These are phyloP conservation scores for Leishmania turanica DNA, from an alignment of 208 protist genomes.

Conservation along the genomic window DNA sequence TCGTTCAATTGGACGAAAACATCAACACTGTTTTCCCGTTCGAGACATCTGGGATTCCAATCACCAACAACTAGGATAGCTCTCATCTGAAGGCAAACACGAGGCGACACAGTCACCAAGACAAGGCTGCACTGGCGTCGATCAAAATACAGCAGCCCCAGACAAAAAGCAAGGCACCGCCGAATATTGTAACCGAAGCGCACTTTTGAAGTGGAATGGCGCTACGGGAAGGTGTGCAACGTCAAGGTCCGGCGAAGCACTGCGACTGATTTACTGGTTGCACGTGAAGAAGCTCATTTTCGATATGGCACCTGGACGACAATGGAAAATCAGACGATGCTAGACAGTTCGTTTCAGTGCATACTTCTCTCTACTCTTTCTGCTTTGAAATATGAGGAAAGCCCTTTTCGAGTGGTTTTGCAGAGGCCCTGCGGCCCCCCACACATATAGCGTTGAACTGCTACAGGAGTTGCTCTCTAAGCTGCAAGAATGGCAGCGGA, in stretches of 20 bases:
- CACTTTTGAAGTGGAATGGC: not conserved
- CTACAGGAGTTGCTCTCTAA: not conserved
- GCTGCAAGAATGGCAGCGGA: constrained; percentile 36
- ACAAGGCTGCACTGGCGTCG: constrained; percentile 43
- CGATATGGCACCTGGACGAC: not conserved
- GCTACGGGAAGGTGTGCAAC: not conserved
- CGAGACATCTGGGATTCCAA: constrained; percentile 32
- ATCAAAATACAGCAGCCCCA: not conserved
- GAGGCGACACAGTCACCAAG: constrained; percentile 32
- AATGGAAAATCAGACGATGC: not conserved
- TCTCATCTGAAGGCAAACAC: constrained; percentile 47
- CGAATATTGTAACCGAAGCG: not conserved
- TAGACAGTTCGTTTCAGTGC: not conserved
- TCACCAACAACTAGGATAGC: constrained; percentile 39
- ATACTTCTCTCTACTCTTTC: not conserved
- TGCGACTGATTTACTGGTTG: not conserved
- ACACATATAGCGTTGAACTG: not conserved
- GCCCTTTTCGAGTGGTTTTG: not conserved
- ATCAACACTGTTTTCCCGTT: constrained; percentile 40
- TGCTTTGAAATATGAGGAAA: not conserved
- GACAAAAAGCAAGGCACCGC: not conserved
- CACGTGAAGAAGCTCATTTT: not conserved
- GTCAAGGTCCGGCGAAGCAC: not conserved
- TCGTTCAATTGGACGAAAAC: constrained; percentile 31
- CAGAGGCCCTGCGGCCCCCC: not conserved